Percentiles rank a stretch among this genome's conserved stretches.
phyloP scores from a whole-genome alignment of 2,329 filamentous ascomycete species.

The Orbilia oligospora region DNA sequence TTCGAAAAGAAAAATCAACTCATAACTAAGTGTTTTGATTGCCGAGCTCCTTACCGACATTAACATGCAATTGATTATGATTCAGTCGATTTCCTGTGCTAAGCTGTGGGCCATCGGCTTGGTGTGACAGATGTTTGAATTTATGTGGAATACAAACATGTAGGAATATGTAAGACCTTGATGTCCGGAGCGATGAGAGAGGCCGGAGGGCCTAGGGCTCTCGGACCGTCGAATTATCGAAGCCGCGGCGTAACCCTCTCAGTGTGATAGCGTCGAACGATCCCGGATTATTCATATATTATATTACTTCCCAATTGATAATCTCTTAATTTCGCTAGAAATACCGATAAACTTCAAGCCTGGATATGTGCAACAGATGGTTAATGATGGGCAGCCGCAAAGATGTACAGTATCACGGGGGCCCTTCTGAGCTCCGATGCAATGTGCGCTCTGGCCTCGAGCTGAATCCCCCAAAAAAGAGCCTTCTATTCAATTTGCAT shows the following conservation, averaged over 20 bases:
- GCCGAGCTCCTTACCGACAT: conserved; percentile 39
- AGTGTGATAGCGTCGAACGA: background rate
- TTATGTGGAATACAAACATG: conserved; percentile 5
- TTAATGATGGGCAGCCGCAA: background rate
- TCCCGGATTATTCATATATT: background rate
- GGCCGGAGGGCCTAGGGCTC: conserved; percentile 8
- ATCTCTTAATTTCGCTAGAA: background rate
- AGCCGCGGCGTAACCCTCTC: conserved; percentile 4
- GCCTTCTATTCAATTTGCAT: conserved; percentile 6
- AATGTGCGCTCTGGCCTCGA: conserved; percentile 7
- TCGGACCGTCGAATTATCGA: background rate
- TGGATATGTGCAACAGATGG: conserved; percentile 2
- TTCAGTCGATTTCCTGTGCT: background rate
- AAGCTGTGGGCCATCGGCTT: conserved; percentile 16
- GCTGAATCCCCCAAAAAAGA: background rate
- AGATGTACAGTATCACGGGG: conserved; percentile 12
- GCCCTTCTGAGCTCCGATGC: background rate
- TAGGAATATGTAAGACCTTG: background rate
- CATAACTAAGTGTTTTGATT: conserved; percentile 4
- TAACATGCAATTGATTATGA: conserved; percentile 4
- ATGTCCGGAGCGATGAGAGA: conserved; percentile 9
- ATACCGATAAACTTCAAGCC: background rate
- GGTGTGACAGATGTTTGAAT: conserved; percentile 15
- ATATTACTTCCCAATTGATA: conserved; percentile 1
- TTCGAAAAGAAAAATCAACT: too few species aligned